Evolutionary conservation across 176 grass and related monocot genomes (phyloP).

Genomic region (Themeda triandra): DNA sequence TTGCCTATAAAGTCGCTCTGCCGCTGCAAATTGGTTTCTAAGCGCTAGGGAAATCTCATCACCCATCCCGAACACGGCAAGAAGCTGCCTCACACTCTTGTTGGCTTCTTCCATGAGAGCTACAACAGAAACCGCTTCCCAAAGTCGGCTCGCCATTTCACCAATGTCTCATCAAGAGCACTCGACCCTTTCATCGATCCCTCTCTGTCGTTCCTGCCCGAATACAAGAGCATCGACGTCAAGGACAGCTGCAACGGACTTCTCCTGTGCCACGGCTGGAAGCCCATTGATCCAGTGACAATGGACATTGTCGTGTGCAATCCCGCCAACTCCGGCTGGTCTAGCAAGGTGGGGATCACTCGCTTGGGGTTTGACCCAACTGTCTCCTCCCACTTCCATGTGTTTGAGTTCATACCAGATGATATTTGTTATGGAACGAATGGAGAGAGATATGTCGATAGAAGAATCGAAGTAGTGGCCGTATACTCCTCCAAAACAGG

Average conservation of each 20-base stretch:
- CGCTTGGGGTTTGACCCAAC: neutral
- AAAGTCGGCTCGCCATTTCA: neutral
- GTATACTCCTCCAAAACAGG: neutral
- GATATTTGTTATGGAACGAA: neutral
- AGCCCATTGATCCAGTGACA: neutral
- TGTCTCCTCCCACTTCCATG: neutral
- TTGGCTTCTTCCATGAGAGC: neutral
- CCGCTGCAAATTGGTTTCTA: too few species aligned
- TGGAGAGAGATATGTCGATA: neutral
- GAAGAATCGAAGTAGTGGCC: neutral
- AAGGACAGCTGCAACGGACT: neutral
- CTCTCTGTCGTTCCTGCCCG: neutral
- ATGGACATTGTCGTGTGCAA: neutral
- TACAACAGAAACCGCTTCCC: neutral
- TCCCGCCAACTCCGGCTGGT: neutral
- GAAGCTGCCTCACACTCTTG: neutral
- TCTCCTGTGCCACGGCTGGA: neutral
- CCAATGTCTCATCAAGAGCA: neutral
- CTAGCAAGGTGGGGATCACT: neutral
- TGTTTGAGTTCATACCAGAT: neutral
- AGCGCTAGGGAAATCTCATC: too few species aligned
- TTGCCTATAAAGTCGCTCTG: too few species aligned
- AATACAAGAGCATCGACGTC: neutral
- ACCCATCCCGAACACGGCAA: too few species aligned
- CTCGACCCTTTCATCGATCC: neutral